A percentile compares a stretch with the other conserved stretches of the same genome.
These are phyloP conservation scores for Lactifluus hygrophoroides DNA, from an alignment of 768 basidiomycete genomes.

Conservation along the genomic window DNA sequence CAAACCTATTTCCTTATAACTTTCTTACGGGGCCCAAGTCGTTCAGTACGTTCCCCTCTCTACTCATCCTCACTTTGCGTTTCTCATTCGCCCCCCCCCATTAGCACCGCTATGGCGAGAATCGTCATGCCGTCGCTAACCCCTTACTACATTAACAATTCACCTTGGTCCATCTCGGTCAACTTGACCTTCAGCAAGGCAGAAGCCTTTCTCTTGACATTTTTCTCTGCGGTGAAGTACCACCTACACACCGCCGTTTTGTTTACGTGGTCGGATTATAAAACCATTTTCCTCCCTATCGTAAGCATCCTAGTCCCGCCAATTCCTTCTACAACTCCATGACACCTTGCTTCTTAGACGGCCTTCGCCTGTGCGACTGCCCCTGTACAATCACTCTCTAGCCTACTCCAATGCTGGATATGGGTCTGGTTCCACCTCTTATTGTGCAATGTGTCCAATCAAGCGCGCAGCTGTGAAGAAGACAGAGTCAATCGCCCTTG, in stretches of 20 bases:
- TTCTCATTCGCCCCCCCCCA: background rate
- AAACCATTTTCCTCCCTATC: slow-evolving; percentile 26
- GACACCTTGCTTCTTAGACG: slow-evolving; percentile 5
- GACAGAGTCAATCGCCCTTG: slow-evolving; percentile 24
- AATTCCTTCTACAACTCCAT: background rate
- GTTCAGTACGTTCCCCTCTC: background rate
- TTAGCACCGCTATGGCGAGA: slow-evolving; percentile 11
- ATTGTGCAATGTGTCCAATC: slow-evolving; percentile 24
- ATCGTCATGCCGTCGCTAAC: slow-evolving; percentile 16
- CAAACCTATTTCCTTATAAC: background rate
- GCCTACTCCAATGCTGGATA: slow-evolving; percentile 14
- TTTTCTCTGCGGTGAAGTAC: slow-evolving; percentile 11
- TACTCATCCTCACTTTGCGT: background rate
- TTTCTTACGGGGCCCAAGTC: background rate
- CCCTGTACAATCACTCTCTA: slow-evolving; percentile 13
- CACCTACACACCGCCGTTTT: slow-evolving; percentile 22
- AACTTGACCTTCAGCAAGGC: slow-evolving; percentile 10
- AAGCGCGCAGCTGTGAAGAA: slow-evolving; percentile 21
- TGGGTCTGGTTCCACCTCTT: slow-evolving; percentile 26
- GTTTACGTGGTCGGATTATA: slow-evolving; percentile 27
- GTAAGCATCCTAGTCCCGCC: slow-evolving; percentile 11
- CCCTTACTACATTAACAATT: slow-evolving; percentile 11
- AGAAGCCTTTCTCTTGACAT: background rate
- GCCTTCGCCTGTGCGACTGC: slow-evolving; percentile 21
- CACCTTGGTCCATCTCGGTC: slow-evolving; percentile 16